Percentiles rank a stretch among this genome's conserved stretches.
phyloP scores from a whole-genome alignment of 176 grass and related monocot species.

The Zoysia pacifica region DNA sequence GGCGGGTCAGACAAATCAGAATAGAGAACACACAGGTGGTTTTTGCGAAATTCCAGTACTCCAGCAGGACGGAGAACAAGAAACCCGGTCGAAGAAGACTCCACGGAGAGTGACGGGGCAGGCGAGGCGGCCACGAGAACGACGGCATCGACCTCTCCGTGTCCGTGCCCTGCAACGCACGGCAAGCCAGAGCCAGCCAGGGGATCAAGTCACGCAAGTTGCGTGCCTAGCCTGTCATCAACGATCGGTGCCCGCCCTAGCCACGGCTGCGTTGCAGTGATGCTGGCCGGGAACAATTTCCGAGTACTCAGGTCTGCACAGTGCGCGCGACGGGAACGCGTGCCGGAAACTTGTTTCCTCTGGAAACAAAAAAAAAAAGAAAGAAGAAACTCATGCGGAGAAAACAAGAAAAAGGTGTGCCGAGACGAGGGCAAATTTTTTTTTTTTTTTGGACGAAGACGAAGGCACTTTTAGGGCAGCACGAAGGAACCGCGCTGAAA shows the following conservation, averaged over 20 bases:
- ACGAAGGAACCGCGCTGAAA: not conserved
- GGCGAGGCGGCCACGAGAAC: not conserved
- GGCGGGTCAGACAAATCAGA: not conserved
- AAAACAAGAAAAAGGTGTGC: not conserved
- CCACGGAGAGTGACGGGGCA: no score
- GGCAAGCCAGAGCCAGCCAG: no score
- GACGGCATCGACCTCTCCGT: not conserved
- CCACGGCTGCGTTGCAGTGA: not conserved
- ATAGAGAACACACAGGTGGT: no score
- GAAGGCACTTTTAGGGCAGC: not conserved
- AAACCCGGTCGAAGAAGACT: no score
- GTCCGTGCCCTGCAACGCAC: not conserved
- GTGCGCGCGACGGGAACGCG: not conserved
- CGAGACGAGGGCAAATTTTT: not conserved
- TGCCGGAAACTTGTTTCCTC: not conserved
- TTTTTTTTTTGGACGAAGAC: no score
- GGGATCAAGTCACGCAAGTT: not conserved
- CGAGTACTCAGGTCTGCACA: not conserved
- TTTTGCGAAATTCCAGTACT: slow-evolving; percentile 13
- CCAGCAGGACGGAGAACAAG: not conserved
- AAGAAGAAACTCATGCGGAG: not conserved
- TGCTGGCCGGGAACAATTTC: not conserved
- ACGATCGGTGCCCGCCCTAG: not conserved
- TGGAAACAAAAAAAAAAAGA: not conserved
- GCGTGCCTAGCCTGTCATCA: not conserved